Evolutionary conservation across 495 filamentous ascomycete species (phyloP), one percentile per base, ranked within the genome.

Genomic region (Haplographium delicatum): DNA sequence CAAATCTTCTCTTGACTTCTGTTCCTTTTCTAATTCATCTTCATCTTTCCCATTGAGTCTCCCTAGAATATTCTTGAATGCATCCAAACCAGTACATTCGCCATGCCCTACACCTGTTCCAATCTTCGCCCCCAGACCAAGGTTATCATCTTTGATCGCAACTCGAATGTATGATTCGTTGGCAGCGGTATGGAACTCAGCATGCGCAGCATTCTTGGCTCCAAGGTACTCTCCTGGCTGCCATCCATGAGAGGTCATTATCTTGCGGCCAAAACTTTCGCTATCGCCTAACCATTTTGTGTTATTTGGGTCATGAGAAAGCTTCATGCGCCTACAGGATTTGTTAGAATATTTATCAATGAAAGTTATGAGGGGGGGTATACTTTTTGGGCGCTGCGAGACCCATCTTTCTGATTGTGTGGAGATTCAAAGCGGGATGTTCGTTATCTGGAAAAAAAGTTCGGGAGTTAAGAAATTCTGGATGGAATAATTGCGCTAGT

Each of bases 291-390:
- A 79, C 91, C 91, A 98, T 69, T 78, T 79, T 24, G 87, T 95
- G 64, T 96, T 96, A 65, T 96, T 95, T 11, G 91, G 91, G 69
- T 98, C 91, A 60, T 83, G 69, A 40, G 87, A 84, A 43, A 96
- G 76, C 65, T 91, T 95, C 27, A 75, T 79, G 59, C 80, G 86
- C 64, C 91, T 97, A 51, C 34, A 55, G 28, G 44, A 43, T 38
- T 47, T 56, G 42, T 67, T 52, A 30, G 19, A n/a, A 7, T 18
- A 19, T 4, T 5, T 3, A 39, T 39, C 13, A 11, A 20, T 8
- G 16, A 6, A 20, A 4, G 16, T 4, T 6, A 39, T 19, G 16
- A 39, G 18, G 35, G 35, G 15, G 9, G 15, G 22, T 62, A 33
- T 76, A 91, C 87, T 85, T 88, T 58, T 77, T 77, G 44, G 83